Evolutionary conservation across 164 flowering plant genomes (phyloP).

Genomic region (Stephania cephalantha): DNA sequence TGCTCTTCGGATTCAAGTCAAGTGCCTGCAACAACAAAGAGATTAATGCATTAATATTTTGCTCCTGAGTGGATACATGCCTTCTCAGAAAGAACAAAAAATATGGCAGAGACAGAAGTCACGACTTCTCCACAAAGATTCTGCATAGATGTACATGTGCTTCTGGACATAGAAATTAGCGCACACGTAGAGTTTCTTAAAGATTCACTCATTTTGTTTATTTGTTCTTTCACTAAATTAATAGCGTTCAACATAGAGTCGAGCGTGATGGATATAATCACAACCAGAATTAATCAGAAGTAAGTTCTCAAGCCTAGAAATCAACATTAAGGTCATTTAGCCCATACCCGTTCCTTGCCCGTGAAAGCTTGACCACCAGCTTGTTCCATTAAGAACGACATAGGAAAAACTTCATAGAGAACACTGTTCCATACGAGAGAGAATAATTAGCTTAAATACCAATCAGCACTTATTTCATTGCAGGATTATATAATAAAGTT

Average conservation of each 20-base stretch:
- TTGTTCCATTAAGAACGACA: conserved; percentile 90
- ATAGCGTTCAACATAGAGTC: neutral
- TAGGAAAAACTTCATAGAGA: conserved; percentile 90
- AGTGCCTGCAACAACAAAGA: conserved; percentile 55
- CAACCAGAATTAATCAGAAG: neutral
- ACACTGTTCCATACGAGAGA: conserved; percentile 40
- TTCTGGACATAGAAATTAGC: neutral
- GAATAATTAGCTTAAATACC: neutral
- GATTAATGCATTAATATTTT: neutral
- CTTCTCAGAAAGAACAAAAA: neutral
- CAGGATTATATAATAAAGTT: neutral
- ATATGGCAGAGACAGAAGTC: neutral
- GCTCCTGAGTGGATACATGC: neutral
- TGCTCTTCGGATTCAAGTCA: conserved; percentile 74
- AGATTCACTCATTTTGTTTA: neutral
- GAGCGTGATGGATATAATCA: neutral
- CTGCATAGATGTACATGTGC: neutral
- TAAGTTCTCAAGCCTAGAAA: neutral
- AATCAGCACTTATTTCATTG: neutral
- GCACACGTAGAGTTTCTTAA: neutral
- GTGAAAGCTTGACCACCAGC: conserved; percentile 90
- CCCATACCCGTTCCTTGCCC: conserved; percentile 69
- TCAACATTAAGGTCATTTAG: neutral
- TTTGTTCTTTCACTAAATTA: neutral
- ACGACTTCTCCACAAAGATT: neutral